Evolutionary conservation across 2,329 filamentous ascomycete genomes (phyloP), one percentile per base, ranked within the genome.

Genomic region (Cladosporium austrohemisphaericum): DNA sequence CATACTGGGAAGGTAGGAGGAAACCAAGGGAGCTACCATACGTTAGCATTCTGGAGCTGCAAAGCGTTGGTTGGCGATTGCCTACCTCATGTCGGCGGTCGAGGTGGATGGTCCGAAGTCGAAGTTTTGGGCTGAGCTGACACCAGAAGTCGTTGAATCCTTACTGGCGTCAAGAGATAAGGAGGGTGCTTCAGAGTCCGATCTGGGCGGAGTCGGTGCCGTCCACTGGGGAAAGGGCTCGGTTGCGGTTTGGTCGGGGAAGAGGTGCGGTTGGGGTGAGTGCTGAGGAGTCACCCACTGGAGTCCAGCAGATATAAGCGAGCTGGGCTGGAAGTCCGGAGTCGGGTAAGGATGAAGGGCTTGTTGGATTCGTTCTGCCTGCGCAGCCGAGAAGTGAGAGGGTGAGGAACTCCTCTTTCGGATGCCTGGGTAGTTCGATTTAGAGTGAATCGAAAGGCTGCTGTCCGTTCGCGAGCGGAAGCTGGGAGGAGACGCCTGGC

Each of bases 1-100:
- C 62, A 57, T 67, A 67, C 32, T 65, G 63, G 32, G 63, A 62
- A 51, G 65, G 65, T 41, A 66, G 62, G 19, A 67, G 57, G 53
- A 63, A 65, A 22, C 63, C 63, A 44, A 67, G 55, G 29, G 65
- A 67, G 52, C 65, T 67, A 49, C 41, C 28, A 11, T 41, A 7
- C 16, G 35, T 49, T 23, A 40, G 26, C 19, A 14, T 19, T 40
- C 36, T 23, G 36, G 20, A 11, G 18, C 18, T 40, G 25, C 28
- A 22, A 31, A 22, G n/a, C 16, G n/a, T 19, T 19, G n/a, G 18
- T 19, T 16, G 25, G 18, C 16, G 5, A 14, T 4, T 28, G 11
- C 61, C 52, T 53, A 67, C 64, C 64, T 65, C 65, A 67, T 67
- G 45, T 65, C 63, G 51, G 60, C 52, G 40, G 59, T 51, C 28